Conservation (phyloP, 495 filamentous ascomycete genomes). For the Aspergillus leporis region DNA sequence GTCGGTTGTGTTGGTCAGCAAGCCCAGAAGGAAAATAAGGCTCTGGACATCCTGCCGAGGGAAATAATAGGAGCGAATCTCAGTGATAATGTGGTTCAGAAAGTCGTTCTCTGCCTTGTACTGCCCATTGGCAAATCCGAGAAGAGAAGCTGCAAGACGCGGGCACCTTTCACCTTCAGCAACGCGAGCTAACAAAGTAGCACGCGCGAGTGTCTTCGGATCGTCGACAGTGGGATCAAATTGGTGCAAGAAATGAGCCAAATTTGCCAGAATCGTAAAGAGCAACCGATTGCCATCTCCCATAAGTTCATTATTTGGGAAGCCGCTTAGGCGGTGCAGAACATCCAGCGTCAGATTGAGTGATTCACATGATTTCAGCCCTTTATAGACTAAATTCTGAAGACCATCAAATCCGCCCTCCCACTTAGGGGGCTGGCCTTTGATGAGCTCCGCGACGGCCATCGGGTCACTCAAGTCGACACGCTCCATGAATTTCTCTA, state of each 20-base stretch:
- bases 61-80: constrained; percentile 77
- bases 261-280: constrained; percentile 81
- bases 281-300: constrained; percentile 79
- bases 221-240: constrained; percentile 67
- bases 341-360: constrained; percentile 74
- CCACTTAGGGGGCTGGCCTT: constrained; percentile 82
- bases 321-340: constrained; percentile 71
- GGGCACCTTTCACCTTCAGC: constrained; percentile 65
- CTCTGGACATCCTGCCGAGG: constrained; percentile 81
- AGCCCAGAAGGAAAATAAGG: constrained; percentile 86
- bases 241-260: constrained; percentile 81
- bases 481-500: constrained; percentile 83
- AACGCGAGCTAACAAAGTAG: constrained; percentile 66
- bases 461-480: constrained; percentile 73
- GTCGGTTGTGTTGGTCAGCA: constrained; percentile 80
- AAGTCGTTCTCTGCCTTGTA: constrained; percentile 78
- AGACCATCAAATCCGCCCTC: constrained; percentile 87
- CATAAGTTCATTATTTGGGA: constrained; percentile 80
- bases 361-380: constrained; percentile 81
- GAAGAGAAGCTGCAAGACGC: constrained; percentile 54
- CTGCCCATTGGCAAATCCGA: constrained; percentile 65
- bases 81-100: constrained; percentile 68
- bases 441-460: constrained; percentile 67
- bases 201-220: constrained; percentile 56
- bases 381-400: constrained; percentile 84